Base-by-base conservation (phyloP, 805 yeast genomes). In the Lachancea nothofagi region DNA sequence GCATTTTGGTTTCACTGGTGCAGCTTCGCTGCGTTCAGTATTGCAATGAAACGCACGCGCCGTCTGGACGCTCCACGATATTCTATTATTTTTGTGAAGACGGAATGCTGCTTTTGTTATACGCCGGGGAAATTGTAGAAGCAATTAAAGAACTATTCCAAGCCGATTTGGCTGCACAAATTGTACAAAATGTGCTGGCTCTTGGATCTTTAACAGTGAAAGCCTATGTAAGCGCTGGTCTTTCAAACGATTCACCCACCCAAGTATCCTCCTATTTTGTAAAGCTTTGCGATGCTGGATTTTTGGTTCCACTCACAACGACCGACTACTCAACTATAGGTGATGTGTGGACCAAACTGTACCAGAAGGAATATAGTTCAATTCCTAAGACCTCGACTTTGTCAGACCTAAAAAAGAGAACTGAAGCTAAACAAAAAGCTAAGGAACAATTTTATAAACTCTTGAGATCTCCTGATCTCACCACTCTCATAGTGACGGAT, bases 11-110 rank as follows among this genome's bases (percentile, higher is more conserved):
- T 4, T 75, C 89, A 6, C 65, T 90, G 51, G 70, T 89, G 29
- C 96, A 90, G 61, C 67, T 86, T 46, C 76, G 83, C 43, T 83
- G 95, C 59, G 78, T 85, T 7, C 72, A 72, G 18, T 77, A 77
- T 53, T 79, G 88, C 77, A 64, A 63, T 13, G 83, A 77, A 21
- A 54, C 53, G 2, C 27, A 26, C 25, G 39, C 51, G 5, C 37
- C 44, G 7, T 40, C 53, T 5, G 57, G 57, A 14, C 58, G 55
- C 13, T 46, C 57, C 12, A 54, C 53, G 0, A 67, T 73, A 1
- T 72, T 64, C 51, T 87, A 88, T 58, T 67, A 67, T 22, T 74
- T 78, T 44, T 73, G 80, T 52, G 81, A 80, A 45, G 70, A 69
- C 25, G 95, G 94, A 5, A 61, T 79, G 14, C 68, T 77, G 46